Evolutionary conservation across 176 grass and related monocot species (phyloP).

Genomic region (Sorghum bicolor): Sorghum_bicolor_NCBIv3 NC_012872.2:406001-406500

Average conservation of each 20-base stretch:
- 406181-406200: not conserved
- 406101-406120: not conserved
- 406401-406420: not conserved
- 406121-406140: slow-evolving; percentile 15
- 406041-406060: not conserved
- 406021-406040: slow-evolving; percentile 1
- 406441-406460: not conserved
- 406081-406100: not conserved
- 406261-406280: not conserved
- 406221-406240: not conserved
- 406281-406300: not conserved
- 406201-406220: not conserved
- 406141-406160: not conserved
- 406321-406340: not conserved
- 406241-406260: not conserved
- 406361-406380: not conserved
- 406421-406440: not conserved
- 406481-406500: not conserved
- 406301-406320: not conserved
- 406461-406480: not conserved
- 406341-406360: slow-evolving; percentile 11
- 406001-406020: not conserved
- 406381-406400: not conserved
- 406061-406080: not conserved
- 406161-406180: not conserved